Conservation (phyloP, 345 rosid species). For the Cochlearia excelsa region DNA sequence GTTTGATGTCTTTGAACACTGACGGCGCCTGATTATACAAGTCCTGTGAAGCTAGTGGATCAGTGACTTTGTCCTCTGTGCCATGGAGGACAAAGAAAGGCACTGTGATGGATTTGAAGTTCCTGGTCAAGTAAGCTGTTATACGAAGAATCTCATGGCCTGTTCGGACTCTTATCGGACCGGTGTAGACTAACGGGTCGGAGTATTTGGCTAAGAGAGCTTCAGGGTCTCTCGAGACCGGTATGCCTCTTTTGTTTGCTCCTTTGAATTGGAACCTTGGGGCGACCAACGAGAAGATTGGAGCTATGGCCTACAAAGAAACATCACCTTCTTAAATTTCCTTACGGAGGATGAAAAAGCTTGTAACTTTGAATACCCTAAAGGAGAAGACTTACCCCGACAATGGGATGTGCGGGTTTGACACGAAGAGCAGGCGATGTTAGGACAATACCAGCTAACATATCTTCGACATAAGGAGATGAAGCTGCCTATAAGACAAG, state of each 20-base stretch:
- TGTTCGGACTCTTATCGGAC: conserved; percentile 92
- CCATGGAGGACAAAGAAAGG: conserved; percentile 97
- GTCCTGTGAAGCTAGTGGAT: conserved; percentile 86
- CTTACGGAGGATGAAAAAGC: conserved; percentile 7
- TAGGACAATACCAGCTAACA: conserved; percentile 78
- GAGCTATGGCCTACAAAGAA: conserved; percentile 75
- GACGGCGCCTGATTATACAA: conserved; percentile 79
- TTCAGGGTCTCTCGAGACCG: conserved; percentile 90
- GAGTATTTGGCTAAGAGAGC: conserved; percentile 85
- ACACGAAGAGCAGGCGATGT: conserved; percentile 96
- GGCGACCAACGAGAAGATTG: conserved; percentile 71
- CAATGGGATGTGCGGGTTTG: conserved; percentile 94
- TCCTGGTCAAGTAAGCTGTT: conserved; percentile 64
- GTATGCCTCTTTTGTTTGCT: conserved; percentile 96
- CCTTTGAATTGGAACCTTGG: conserved; percentile 94
- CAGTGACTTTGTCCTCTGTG: conserved; percentile 86
- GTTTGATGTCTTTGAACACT: conserved; percentile 72
- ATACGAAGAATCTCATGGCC: conserved; percentile 92
- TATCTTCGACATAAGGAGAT: conserved; percentile 48
- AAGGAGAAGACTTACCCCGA: conserved; percentile 53
- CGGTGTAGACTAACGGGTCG: conserved; percentile 95
- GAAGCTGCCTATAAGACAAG: conserved; percentile 61
- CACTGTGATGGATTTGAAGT: conserved; percentile 60
- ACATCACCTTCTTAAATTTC: neutral
- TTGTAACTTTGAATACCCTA: neutral